Conservation (phyloP, 345 rosid genomes). For the Rhodamnia rubescens region DNA sequence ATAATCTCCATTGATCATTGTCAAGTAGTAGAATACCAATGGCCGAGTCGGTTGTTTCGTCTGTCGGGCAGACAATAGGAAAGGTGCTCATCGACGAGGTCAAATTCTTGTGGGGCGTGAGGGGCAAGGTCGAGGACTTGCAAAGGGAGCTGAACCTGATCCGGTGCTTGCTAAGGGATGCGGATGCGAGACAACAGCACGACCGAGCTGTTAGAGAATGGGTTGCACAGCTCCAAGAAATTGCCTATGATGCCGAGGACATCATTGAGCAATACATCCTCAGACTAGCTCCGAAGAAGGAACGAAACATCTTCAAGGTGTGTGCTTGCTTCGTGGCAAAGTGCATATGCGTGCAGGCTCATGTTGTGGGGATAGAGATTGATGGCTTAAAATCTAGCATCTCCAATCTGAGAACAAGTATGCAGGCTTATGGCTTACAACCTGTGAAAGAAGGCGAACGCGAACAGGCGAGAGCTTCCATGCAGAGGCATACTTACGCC, state of each 20-base stretch:
- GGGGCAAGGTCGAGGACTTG: neutral
- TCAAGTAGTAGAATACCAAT: neutral
- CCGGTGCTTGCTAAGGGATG: conserved; percentile 5
- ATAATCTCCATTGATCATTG: too few species aligned
- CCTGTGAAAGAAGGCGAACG: neutral
- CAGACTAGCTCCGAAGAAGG: neutral
- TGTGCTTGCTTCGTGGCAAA: neutral
- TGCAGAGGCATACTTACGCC: conserved; percentile 10
- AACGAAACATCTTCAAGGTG: neutral
- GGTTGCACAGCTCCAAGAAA: neutral
- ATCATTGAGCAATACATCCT: neutral
- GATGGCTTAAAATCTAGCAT: conserved; percentile 20
- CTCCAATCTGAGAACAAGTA: conserved; percentile 14
- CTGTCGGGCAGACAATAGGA: neutral
- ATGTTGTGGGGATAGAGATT: conserved; percentile 12
- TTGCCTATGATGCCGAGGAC: conserved; percentile 11
- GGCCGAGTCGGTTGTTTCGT: conserved; percentile 7
- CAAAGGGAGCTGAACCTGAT: conserved; percentile 2
- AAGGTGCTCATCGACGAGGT: conserved; percentile 5
- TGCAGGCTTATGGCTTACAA: conserved; percentile 17
- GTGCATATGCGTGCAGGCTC: neutral
- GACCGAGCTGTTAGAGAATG: neutral
- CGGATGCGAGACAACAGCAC: neutral
- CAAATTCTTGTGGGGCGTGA: neutral
- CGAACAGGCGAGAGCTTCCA: neutral